Evolutionary conservation across 2,329 filamentous ascomycete genomes (phyloP), one percentile per base, ranked within the genome.

Genomic region (Fusarium sp.): DNA sequence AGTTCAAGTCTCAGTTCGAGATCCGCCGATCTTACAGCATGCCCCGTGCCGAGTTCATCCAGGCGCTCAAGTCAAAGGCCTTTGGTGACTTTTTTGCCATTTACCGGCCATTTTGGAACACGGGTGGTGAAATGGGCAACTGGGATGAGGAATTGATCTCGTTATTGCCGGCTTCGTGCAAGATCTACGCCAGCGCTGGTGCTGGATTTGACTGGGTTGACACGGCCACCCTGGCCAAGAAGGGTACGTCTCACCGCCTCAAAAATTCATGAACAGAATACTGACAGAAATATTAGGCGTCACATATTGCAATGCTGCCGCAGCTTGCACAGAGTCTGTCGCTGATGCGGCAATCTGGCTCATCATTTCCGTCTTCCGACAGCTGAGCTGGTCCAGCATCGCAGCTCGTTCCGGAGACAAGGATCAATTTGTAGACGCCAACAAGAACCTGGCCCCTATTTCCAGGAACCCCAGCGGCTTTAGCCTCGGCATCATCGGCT

Each of bases 141-240:
- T 75, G 73, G 73, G 73, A 75, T 34, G 68, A 75, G 1, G 73
- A 75, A n/a, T 23, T 75, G 59, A 66, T 73, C 2, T 71, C 70
- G 0, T 51, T 75, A 1, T 27, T 75, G 15, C 73, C 73, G 0
- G 16, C 65, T 0, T 75, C 73, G 0, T 75, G 73, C 50, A 75
- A 75, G 60, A 65, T 75, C 27, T 75, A 68, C 50, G 73, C 73
- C 27, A 75, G 73, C 16, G 73, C 73, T 2, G 73, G 73, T 3
- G 73, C 73, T 7, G 73, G 73, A 1, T 75, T 75, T n/a, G 73
- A 75, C 44, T 75, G 73, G 73, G 73, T 75, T 52, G 73, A 75
- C 16, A 75, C 73, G 13, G 68, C 44, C 10, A 30, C 62, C 7
- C 60, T 75, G 13, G 73, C 73, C 13, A 72, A 65, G 43, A 63